Conservation (phyloP, 1,284 basidiomycete genomes). For the Cerrena zonata region DNA sequence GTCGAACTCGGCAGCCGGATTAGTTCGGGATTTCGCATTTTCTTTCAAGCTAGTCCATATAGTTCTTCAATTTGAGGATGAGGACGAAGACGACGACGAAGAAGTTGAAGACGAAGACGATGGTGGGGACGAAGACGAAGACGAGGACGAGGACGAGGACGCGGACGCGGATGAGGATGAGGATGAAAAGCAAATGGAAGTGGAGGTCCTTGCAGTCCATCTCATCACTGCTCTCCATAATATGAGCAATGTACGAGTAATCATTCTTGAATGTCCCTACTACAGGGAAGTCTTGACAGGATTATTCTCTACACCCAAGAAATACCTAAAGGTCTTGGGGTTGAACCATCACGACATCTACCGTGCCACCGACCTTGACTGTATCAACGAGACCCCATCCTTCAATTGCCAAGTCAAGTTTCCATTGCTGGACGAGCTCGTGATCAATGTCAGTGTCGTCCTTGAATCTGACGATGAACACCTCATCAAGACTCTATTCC, state of each 20-base stretch:
- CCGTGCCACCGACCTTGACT: not conserved
- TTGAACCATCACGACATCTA: not conserved
- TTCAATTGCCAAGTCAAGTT: not conserved
- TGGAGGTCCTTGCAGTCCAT: not conserved
- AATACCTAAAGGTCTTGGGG: not conserved
- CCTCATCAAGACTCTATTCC: not conserved
- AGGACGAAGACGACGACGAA: too few species aligned
- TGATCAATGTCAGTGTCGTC: not conserved
- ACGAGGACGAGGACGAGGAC: too few species aligned
- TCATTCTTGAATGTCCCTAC: not conserved
- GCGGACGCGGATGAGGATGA: too few species aligned
- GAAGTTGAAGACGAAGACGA: too few species aligned
- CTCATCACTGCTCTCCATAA: not conserved
- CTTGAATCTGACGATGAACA: not conserved
- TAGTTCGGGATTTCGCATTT: not conserved
- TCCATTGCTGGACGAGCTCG: not conserved
- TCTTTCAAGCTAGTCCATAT: too few species aligned
- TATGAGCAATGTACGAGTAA: not conserved
- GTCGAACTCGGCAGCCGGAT: not conserved
- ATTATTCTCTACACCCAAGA: not conserved
- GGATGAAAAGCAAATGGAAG: not conserved
- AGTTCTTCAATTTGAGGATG: too few species aligned
- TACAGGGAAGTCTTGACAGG: not conserved
- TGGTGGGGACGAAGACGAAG: too few species aligned
- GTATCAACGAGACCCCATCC: not conserved